Base-by-base conservation (phyloP, 768 basidiomycete genomes). In the Boletus fagicola region DNA sequence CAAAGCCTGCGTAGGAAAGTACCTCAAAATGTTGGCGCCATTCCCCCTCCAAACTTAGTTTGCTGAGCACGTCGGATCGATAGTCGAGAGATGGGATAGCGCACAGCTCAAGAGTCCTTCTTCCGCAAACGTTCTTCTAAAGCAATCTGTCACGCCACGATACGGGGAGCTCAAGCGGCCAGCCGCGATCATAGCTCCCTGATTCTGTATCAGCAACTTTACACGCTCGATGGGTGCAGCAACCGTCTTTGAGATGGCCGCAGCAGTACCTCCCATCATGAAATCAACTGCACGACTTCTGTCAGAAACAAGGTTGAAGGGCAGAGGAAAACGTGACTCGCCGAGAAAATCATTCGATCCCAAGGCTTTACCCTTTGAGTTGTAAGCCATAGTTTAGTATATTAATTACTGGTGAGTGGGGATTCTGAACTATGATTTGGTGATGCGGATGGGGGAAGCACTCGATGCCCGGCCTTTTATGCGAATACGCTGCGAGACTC, bases 1-100 rank as follows among this genome's bases (percentile, higher is more conserved):
- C 49, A 78, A 64, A 0, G 77, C 77, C 59, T 78, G 77, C 0
- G 78, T 78, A 15, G 76, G 78, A 65, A 78, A 78, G 70, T 79
- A 78, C 49, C 77, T 73, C 52, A 78, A 59, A 33, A 78, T 67
- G 51, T 78, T 78, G 54, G 78, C 73, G 42, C 74, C 72, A 53
- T 78, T 78, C 28, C 78, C 77, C 38, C 77, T 76, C 78, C 77
- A 78, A 62, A 77, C 76, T 38, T 72, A 59, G 38, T 10, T 51
- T 7, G 22, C 53, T 67, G 48, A 67, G 54, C 10, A 53, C 2
- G 22, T 36, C 33, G 11, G 13, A 48, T 22, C 12, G 18, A 49
- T 10, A 4, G 45, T 51, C 35, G 20, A 56, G 49, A 58, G 53
- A 35, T 31, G 30, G 44, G 51, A 38, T 36, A 60, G 54, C 75